Base-by-base conservation (phyloP, 495 filamentous ascomycete genomes). In the Trichoderma reesei region DNA sequence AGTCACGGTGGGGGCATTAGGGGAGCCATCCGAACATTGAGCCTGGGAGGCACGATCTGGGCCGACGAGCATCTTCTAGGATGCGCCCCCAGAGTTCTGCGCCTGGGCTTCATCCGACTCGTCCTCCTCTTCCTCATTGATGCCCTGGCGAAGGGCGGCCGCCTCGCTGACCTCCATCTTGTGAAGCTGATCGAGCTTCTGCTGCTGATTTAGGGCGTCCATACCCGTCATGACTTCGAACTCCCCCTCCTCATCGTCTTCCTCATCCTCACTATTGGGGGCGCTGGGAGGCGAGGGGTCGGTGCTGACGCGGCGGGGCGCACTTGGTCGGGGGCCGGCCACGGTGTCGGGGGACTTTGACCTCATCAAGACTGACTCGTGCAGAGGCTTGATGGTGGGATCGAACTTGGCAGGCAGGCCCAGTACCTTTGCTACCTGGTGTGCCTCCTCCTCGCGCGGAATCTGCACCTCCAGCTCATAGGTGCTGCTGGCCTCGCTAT, bases 361-460 rank as follows among this genome's bases (percentile, higher is more conserved):
- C 51, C 51, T 56, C 9, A 34, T 5, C 11, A n/a, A 33, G 5
- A 34, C 51, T 63, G 75, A 65, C 67, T 77, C 44, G 71, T 79
- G 59, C 72, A 84, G 67, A 65, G 79, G 75, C 59, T 82, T 82
- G 68, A 82, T 75, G 11, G 81, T 74, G 63, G 85, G 72, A 73
- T 82, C 72, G 73, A 89, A 82, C 61, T 71, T 69, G 42, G 80
- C 79, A 5, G 86, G 86, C 0, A 90, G 72, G 0, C 88, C 88
- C 1, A 91, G 80, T 2, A 88, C 89, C 65, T 83, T 82, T 2
- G 88, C 88, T 1, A 92, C 88, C 6, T 83, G 85, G 63, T 85
- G 80, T 14, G 88, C 87, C 72, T 92, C 89, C 65, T 86, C 84
- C 67, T 87, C 79, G 20, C 66, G 78, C 11, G 78, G 76, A 14